These are phyloP conservation scores for Trypethelium eluteriae DNA, from an alignment of 495 filamentous ascomycete species.

Conservation along the genomic window DNA sequence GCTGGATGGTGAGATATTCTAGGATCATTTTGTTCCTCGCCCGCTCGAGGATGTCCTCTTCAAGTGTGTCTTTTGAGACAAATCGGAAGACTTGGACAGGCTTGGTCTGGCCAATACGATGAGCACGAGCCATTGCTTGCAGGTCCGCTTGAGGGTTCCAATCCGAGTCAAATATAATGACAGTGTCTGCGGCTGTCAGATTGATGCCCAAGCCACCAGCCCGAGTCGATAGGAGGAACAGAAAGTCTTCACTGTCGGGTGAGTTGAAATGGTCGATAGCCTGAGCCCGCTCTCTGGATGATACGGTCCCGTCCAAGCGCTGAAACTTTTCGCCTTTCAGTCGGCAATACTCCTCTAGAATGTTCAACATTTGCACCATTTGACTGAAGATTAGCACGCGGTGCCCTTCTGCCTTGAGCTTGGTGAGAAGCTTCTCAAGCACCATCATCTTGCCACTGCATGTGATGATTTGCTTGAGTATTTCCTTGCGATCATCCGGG, in stretches of 20 bases:
- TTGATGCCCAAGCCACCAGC: slow-evolving; percentile 97
- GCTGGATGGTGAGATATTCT: slow-evolving; percentile 96
- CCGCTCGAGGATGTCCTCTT: slow-evolving; percentile 92
- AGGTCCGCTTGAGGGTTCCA: slow-evolving; percentile 99
- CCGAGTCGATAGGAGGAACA: slow-evolving; percentile 89
- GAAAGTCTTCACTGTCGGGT: slow-evolving; percentile 86
- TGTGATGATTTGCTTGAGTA: slow-evolving; percentile 81
- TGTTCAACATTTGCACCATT: slow-evolving; percentile 98
- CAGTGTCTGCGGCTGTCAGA: slow-evolving; percentile 96
- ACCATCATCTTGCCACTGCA: slow-evolving; percentile 99
- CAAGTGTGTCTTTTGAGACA: slow-evolving; percentile 94
- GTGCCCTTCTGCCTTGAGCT: slow-evolving; percentile 83
- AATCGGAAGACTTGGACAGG: slow-evolving; percentile 93
- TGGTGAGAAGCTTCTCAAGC: slow-evolving; percentile 83
- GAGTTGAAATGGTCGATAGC: slow-evolving; percentile 98
- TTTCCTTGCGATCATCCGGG: slow-evolving; percentile 62
- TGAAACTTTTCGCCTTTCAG: slow-evolving; percentile 87
- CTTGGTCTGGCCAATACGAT: slow-evolving; percentile 92
- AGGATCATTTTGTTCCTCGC: slow-evolving; percentile 96
- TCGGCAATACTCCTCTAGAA: slow-evolving; percentile 85
- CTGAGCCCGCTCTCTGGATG: slow-evolving; percentile 70
- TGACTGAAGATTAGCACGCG: slow-evolving; percentile 97
- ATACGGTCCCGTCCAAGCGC: slow-evolving; percentile 88
- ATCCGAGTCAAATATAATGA: slow-evolving; percentile 96
- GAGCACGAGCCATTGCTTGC: slow-evolving; percentile 96